Percentiles rank a stretch among this genome's conserved stretches.
Evolutionary conservation across 1,284 basidiomycete genomes (phyloP).

Genomic region (Microbotryum saponariae): DNA sequence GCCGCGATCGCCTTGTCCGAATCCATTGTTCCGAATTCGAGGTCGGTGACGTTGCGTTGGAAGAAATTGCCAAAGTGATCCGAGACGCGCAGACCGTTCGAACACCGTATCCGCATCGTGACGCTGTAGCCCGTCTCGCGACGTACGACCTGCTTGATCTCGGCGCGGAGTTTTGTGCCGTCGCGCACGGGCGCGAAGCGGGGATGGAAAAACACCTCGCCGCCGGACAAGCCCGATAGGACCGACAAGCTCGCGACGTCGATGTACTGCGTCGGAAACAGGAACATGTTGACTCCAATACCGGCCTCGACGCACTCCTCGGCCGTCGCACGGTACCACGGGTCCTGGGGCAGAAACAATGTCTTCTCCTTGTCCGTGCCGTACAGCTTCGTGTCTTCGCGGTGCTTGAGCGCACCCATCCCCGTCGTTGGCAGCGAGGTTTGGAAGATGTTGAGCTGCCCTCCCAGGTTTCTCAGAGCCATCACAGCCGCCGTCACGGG

Average conservation of each 20-base stretch:
- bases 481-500: conserved; percentile 66
- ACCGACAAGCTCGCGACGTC: conserved; percentile 80
- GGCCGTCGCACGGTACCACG: conserved; percentile 70
- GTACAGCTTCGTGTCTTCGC: conserved; percentile 64
- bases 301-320: conserved; percentile 85
- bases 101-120: conserved; percentile 74
- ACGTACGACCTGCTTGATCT: conserved; percentile 62
- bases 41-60: conserved; percentile 63
- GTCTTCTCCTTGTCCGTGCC: conserved; percentile 82
- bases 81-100: conserved; percentile 67
- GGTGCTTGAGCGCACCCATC: conserved; percentile 56
- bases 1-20: conserved; percentile 72
- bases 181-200: conserved; percentile 72
- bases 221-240: conserved; percentile 72
- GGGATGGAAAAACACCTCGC: conserved; percentile 87
- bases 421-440: conserved; percentile 71
- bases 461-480: conserved; percentile 67
- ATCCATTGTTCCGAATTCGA: conserved; percentile 73
- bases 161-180: conserved; percentile 57
- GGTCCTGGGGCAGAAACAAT: conserved; percentile 66
- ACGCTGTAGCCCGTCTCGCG: conserved; percentile 76
- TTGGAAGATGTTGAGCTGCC: conserved; percentile 77
- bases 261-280: conserved; percentile 73
- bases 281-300: conserved; percentile 81
- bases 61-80: conserved; percentile 76